Evolutionary conservation across 768 basidiomycete genomes (phyloP).

Genomic region (Psilocybe subaeruginosa): DNA sequence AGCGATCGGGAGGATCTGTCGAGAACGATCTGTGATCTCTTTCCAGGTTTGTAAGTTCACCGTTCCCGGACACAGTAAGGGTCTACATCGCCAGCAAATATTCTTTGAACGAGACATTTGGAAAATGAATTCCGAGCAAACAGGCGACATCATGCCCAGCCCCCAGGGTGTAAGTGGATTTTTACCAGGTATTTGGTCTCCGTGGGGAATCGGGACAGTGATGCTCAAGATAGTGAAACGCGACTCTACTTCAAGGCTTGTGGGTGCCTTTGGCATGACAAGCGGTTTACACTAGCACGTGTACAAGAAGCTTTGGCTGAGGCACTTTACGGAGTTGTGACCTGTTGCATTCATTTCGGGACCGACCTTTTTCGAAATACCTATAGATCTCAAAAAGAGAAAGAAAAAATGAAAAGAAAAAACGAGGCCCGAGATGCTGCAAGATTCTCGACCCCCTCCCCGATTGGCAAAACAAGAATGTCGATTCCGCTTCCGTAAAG

Average conservation of each 20-base stretch:
- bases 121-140: slow-evolving; percentile 16
- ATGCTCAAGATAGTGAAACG: slow-evolving; percentile 19
- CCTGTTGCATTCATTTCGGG: slow-evolving; percentile 35
- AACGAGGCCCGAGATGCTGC: slow-evolving; percentile 18
- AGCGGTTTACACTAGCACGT: slow-evolving; percentile 28
- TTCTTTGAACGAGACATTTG: slow-evolving; percentile 6
- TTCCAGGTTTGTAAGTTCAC: slow-evolving; percentile 21
- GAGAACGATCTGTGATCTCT: slow-evolving; percentile 20
- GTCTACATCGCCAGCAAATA: slow-evolving; percentile 17
- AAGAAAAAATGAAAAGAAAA: slow-evolving; percentile 13
- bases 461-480: slow-evolving; percentile 22
- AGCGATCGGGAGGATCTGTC: slow-evolving; percentile 19
- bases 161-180: slow-evolving; percentile 14
- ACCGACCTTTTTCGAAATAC: slow-evolving; percentile 28
- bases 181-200: slow-evolving; percentile 15
- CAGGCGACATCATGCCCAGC: slow-evolving; percentile 16
- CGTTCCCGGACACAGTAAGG: slow-evolving; percentile 22
- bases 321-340: slow-evolving; percentile 23
- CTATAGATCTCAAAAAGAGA: slow-evolving; percentile 24
- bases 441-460: slow-evolving; percentile 25
- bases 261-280: slow-evolving; percentile 19
- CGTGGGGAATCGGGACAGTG: slow-evolving; percentile 7
- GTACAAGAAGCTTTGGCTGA: slow-evolving; percentile 23
- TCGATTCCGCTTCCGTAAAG: slow-evolving; percentile 32
- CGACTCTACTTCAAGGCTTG: slow-evolving; percentile 12